Percentiles rank a stretch among this genome's conserved stretches.
phyloP scores from a whole-genome alignment of 495 filamentous ascomycete genomes.

The Pyrenula massariospora region DNA sequence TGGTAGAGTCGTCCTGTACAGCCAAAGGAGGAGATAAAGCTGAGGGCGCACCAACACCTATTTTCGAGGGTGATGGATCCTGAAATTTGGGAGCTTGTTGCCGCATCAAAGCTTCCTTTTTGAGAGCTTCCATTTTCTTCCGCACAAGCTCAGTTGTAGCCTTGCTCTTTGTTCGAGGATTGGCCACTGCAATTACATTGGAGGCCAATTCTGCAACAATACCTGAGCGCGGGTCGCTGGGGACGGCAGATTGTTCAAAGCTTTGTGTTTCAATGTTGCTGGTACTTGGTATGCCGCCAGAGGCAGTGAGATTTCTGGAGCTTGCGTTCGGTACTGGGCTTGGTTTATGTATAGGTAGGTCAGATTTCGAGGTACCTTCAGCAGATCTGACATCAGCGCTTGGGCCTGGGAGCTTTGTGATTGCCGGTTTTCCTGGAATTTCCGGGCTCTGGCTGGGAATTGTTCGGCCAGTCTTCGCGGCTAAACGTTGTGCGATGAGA shows the following conservation, averaged over 20 bases:
- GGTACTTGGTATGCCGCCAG: slow-evolving; percentile 7
- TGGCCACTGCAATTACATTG: background rate
- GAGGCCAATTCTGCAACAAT: background rate
- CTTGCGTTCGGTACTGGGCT: background rate
- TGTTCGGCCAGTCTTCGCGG: slow-evolving; percentile 41
- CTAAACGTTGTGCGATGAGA: slow-evolving; percentile 61
- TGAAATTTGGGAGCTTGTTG: slow-evolving; percentile 17
- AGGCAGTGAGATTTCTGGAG: background rate
- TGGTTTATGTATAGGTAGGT: background rate
- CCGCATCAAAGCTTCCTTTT: slow-evolving; percentile 26
- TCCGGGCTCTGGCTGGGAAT: background rate
- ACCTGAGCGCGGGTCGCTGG: background rate
- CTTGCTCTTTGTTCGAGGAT: slow-evolving; percentile 40
- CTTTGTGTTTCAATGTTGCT: background rate
- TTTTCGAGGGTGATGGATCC: background rate
- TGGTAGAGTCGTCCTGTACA: too few species aligned
- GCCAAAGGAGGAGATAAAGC: slow-evolving; percentile 1
- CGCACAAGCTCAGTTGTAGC: slow-evolving; percentile 42
- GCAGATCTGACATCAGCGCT: slow-evolving; percentile 9
- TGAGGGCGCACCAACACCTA: slow-evolving; percentile 8
- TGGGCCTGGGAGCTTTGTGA: slow-evolving; percentile 15
- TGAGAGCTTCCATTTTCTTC: slow-evolving; percentile 39
- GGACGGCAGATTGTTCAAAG: background rate
- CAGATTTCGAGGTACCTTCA: background rate
- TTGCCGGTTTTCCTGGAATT: slow-evolving; percentile 18